Evolutionary conservation across 495 filamentous ascomycete genomes (phyloP).

Genomic region (Chaetomium fimeti): DNA sequence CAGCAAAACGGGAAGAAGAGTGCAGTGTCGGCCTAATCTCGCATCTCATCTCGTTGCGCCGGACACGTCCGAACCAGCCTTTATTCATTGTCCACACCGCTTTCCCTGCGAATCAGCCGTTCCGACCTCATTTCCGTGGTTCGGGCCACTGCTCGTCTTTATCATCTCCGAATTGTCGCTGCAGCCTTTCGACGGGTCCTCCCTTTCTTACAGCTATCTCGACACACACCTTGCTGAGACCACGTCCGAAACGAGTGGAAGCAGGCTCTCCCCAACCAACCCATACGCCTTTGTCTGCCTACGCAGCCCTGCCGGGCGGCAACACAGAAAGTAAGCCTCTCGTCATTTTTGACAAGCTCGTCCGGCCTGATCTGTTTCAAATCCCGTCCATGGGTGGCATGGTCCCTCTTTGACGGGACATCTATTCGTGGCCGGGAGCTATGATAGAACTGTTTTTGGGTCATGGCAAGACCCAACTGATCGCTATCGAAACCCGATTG

Average conservation of each 20-base stretch:
- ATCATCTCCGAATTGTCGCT: constrained; percentile 10
- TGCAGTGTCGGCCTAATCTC: constrained; percentile 11
- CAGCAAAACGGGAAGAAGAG: not conserved
- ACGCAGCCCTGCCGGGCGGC: not conserved
- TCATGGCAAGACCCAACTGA: not conserved
- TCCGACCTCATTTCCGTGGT: constrained; percentile 8
- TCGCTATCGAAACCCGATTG: not conserved
- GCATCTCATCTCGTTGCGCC: constrained; percentile 17
- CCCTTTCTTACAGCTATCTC: not conserved
- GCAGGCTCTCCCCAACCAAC: not conserved
- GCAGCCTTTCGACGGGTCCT: constrained; percentile 1
- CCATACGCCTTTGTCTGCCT: not conserved
- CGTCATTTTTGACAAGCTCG: not conserved
- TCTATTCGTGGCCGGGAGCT: not conserved
- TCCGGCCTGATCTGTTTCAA: not conserved
- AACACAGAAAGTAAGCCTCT: constrained; percentile 13
- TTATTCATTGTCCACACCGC: constrained; percentile 23
- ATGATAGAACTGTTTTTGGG: not conserved
- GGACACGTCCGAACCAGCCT: constrained; percentile 13
- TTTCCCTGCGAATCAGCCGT: constrained; percentile 11
- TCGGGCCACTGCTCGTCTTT: constrained; percentile 14
- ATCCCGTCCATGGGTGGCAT: not conserved
- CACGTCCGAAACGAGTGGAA: not conserved
- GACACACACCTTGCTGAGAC: not conserved
- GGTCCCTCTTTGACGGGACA: not conserved